Evolutionary conservation across 768 basidiomycete species (phyloP), one percentile per base, ranked within the genome.

Genomic region (Trametes cinnabarina): DNA sequence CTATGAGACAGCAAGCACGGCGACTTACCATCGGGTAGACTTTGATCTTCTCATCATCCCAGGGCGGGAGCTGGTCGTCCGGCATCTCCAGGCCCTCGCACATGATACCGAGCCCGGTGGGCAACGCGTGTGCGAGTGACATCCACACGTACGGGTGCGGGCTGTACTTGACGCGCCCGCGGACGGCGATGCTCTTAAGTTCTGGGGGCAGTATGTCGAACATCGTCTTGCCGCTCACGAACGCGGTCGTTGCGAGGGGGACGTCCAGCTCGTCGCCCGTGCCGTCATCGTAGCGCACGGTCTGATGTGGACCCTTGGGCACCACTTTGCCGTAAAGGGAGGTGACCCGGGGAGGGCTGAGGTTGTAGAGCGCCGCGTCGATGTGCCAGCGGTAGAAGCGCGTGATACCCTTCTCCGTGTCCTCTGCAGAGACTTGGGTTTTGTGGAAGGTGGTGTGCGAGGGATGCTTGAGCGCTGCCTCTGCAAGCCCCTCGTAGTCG

Each of bases 91-190:
- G 74, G 0, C 86, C 88, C 48, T 95, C 94, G 2, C 74, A 77
- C 70, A 88, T 89, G 65, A 94, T 87, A 1, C 92, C 93, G 8
- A 96, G 75, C 5, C 92, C 93, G 23, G 91, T 93, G 0, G 90
- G 76, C 65, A 84, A 69, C 0, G 90, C 86, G 55, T 78, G 82
- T 1, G 90, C 84, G 17, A 85, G 82, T 0, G 88, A 81, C 90
- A 95, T 94, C 92, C 92, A 94, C 35, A 93, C 86, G 69, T 92
- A 94, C 2, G 92, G 90, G 57, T 93, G 91, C 10, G 92, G 91
- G 3, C 88, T 82, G 68, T 93, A 94, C 67, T 77, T 82, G 51
- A 92, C 91, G 63, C 77, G 82, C 8, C 84, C 72, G 20, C 93
- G 79, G 20, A 94, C 88, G 0, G 91, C 90, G 5, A 95, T 70